Percentiles rank a stretch among this genome's conserved stretches.
These are phyloP conservation scores for Ophiostoma fasciatum DNA, from an alignment of 2,329 filamentous ascomycete genomes.

Conservation along the genomic window DNA sequence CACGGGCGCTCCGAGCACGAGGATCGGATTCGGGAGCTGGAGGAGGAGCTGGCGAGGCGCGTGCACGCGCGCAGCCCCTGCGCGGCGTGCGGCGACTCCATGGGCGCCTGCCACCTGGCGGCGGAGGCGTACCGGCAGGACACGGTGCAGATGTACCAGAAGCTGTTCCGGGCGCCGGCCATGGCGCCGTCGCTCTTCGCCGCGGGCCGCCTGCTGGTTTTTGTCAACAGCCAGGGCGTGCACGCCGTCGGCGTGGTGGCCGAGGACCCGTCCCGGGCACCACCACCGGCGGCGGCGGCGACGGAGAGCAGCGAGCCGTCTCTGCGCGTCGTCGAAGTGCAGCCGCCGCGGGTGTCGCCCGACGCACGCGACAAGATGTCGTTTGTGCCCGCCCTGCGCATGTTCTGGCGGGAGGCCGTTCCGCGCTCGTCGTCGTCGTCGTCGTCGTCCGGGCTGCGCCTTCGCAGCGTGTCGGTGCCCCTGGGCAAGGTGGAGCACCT, in stretches of 20 bases:
- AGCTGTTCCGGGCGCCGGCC: slow-evolving; percentile 63
- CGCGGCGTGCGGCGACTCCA: slow-evolving; percentile 61
- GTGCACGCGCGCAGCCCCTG: slow-evolving; percentile 70
- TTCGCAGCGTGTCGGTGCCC: slow-evolving; percentile 54
- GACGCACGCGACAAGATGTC: slow-evolving; percentile 78
- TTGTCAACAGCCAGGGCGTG: slow-evolving; percentile 61
- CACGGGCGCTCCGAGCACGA: slow-evolving; percentile 89
- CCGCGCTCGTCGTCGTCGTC: slow-evolving; percentile 42
- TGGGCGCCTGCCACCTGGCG: slow-evolving; percentile 69
- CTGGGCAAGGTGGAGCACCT: slow-evolving; percentile 73
- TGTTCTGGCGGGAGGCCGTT: slow-evolving; percentile 45
- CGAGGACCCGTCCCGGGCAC: slow-evolving; percentile 31
- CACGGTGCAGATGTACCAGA: slow-evolving; percentile 67
- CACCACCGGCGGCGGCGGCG: too few species aligned
- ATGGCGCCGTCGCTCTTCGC: slow-evolving; percentile 61
- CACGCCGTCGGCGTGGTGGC: slow-evolving; percentile 64
- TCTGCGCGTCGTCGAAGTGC: slow-evolving; percentile 67
- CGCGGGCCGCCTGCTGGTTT: slow-evolving; percentile 64
- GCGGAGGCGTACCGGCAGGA: slow-evolving; percentile 65
- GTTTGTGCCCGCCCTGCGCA: slow-evolving; percentile 58
- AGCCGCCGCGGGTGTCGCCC: slow-evolving; percentile 49
- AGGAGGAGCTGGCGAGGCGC: slow-evolving; percentile 70
- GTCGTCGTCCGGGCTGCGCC: slow-evolving; percentile 48
- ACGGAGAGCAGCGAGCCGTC: slow-evolving; percentile 42
- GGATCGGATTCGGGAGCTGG: slow-evolving; percentile 81